phyloP scores from a whole-genome alignment of 2,329 filamentous ascomycete species.

The Calonectria multiphialidica region DNA sequence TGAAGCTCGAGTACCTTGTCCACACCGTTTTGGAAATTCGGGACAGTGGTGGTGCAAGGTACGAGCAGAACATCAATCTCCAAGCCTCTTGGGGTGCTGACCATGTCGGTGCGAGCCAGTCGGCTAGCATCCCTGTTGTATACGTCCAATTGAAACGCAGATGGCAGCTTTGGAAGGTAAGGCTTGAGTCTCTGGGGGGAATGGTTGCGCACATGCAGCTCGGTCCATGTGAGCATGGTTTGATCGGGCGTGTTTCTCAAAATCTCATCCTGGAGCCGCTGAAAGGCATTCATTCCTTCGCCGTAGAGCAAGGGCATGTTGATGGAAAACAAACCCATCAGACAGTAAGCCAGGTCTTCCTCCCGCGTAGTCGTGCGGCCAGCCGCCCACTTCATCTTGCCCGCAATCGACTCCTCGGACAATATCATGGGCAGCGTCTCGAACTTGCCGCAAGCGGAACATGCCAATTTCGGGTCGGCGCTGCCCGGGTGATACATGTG shows the following conservation, averaged over 20 bases:
- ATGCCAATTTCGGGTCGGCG: constrained; percentile 26
- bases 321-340: constrained; percentile 50
- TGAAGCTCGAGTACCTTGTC: neutral
- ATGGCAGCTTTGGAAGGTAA: neutral
- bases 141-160: neutral
- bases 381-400: constrained; percentile 51
- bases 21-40: neutral
- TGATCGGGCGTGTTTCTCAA: constrained; percentile 48
- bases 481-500: constrained; percentile 18
- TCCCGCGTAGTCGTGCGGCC: constrained; percentile 43
- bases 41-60: neutral
- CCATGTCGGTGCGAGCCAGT: neutral
- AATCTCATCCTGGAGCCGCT: constrained; percentile 50
- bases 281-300: constrained; percentile 48
- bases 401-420: constrained; percentile 39
- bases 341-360: constrained; percentile 49
- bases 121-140: neutral
- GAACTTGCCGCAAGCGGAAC: constrained; percentile 25
- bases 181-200: neutral
- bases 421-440: neutral
- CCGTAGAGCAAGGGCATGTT: constrained; percentile 53
- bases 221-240: constrained; percentile 46
- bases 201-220: neutral
- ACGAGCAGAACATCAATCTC: constrained; percentile 5
- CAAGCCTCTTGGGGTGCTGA: neutral